These are phyloP conservation scores for Xerocomellus chrysenteron DNA, from an alignment of 768 basidiomycete genomes.

Conservation along the genomic window DNA sequence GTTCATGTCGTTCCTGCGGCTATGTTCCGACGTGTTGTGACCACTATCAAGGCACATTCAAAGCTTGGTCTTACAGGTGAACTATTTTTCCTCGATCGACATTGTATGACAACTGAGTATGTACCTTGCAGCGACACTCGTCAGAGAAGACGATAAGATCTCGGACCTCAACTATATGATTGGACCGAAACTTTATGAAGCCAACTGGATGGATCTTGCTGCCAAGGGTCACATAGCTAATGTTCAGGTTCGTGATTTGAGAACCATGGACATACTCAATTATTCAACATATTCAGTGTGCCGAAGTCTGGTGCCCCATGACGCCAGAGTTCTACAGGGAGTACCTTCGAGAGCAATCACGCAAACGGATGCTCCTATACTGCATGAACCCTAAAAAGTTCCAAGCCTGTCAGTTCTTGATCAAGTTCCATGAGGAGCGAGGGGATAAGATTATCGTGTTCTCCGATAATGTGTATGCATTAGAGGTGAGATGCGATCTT, in stretches of 20 bases:
- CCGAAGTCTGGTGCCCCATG: conserved; percentile 99
- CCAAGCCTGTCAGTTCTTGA: conserved; percentile 97
- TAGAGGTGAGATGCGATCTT: conserved; percentile 64
- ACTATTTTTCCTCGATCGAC: not conserved
- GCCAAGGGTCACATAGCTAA: conserved; percentile 99
- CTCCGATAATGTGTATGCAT: conserved; percentile 95
- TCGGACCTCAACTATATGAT: conserved; percentile 99
- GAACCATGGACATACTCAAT: not conserved
- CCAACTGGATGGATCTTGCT: conserved; percentile 99
- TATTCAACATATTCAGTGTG: conserved; percentile 60
- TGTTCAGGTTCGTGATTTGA: conserved; percentile 73
- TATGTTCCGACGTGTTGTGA: conserved; percentile 97
- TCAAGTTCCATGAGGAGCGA: conserved; percentile 95
- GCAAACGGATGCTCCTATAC: conserved; percentile 94
- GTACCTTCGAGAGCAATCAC: conserved; percentile 88
- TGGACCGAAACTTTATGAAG: conserved; percentile 98
- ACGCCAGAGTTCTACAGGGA: conserved; percentile 99
- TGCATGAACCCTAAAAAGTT: conserved; percentile 99
- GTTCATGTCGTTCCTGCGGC: conserved; percentile 99
- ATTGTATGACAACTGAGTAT: conserved; percentile 1
- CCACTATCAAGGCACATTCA: conserved; percentile 98
- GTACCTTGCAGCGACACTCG: conserved; percentile 75
- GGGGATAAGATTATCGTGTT: conserved; percentile 99
- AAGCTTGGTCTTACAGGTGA: conserved; percentile 96
- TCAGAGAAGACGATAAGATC: conserved; percentile 99